phyloP scores from a whole-genome alignment of 345 rosid species.

The Rubroshorea leprosula region DNA sequence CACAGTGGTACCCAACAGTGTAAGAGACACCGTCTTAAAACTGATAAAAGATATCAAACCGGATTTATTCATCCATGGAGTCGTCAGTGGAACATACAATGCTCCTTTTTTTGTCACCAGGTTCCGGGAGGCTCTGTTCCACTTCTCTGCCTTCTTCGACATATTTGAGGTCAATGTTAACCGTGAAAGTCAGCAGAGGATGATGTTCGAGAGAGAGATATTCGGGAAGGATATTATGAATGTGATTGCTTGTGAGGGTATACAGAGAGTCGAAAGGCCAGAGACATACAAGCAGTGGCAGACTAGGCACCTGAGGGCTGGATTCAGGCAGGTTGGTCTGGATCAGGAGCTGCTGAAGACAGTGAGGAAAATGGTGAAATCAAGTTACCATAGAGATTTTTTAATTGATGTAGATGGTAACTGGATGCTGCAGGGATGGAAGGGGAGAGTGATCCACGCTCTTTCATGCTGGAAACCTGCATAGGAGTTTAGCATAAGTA shows the following conservation, averaged over 20 bases:
- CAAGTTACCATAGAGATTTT: background rate
- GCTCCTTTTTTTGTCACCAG: conserved; percentile 53
- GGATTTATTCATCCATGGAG: conserved; percentile 51
- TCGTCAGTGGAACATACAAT: conserved; percentile 44
- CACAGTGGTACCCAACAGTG: conserved; percentile 34
- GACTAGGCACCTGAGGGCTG: conserved; percentile 25
- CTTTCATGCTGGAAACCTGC: conserved; percentile 9
- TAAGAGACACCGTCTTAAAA: conserved; percentile 48
- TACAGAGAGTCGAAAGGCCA: conserved; percentile 40
- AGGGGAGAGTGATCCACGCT: conserved; percentile 1
- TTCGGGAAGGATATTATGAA: conserved; percentile 51
- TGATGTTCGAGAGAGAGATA: conserved; percentile 52
- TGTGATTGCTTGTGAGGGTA: conserved; percentile 68
- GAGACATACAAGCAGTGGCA: conserved; percentile 37
- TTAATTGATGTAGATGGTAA: background rate
- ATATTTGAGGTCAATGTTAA: conserved; percentile 38
- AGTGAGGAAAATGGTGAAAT: background rate
- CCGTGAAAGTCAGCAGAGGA: conserved; percentile 46
- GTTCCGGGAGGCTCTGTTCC: conserved; percentile 54
- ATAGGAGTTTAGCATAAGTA: background rate
- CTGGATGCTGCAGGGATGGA: conserved; percentile 7
- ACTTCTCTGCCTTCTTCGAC: conserved; percentile 52
- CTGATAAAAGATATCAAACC: conserved; percentile 47
- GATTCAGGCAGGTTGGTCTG: conserved; percentile 31
- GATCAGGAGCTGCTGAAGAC: background rate